Evolutionary conservation across 331 rosid genomes (phyloP), one percentile per base, ranked within the genome.

Genomic region (Telfairia occidentalis): DNA sequence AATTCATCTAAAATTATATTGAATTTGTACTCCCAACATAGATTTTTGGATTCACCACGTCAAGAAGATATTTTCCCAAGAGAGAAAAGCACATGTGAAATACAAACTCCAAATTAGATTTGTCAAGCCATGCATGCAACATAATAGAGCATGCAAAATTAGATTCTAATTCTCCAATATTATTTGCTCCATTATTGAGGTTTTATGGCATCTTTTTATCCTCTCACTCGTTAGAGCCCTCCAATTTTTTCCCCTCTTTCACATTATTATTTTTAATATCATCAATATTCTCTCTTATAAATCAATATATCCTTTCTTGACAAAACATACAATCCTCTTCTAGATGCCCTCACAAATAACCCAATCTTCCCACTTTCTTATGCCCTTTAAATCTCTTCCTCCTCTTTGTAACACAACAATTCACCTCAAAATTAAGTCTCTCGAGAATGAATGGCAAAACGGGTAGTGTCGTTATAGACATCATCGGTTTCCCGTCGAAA

Each of bases 81-180:
- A 37, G 30, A 37, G 32, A 28, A 19, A 75, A 67, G 49, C 58
- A 46, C 52, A 75, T 67, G 81, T 59, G 28, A 38, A 43, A 13
- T 67, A 70, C 26, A 77, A 81, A 78, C 60, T 75, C 76, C 81
- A 77, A 60, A n/a, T n/a, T n/a, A 37, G 16, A 30, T 11, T 19
- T 40, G 5, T 13, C 5, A 69, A 69, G 32, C 9, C 30, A 19
- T 66, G 53, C 73, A 43, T 69, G 74, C 74, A 69, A 43, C 6
- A 58, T 16, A 48, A 32, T 69, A 69, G 43, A 21, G 37, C 48
- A 54, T 30, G 78, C 80, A 70, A 76, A 70, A 78, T 74, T 28
- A 46, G 84, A 85, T 85, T 85, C 95, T 84, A 82, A 87, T 85
- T 87, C 88, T 83, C 78, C 76, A 79, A n/a, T n/a, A n/a, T n/a